phyloP scores from a whole-genome alignment of 2,329 filamentous ascomycete genomes.

The Verticillium nonalfalfae region DNA sequence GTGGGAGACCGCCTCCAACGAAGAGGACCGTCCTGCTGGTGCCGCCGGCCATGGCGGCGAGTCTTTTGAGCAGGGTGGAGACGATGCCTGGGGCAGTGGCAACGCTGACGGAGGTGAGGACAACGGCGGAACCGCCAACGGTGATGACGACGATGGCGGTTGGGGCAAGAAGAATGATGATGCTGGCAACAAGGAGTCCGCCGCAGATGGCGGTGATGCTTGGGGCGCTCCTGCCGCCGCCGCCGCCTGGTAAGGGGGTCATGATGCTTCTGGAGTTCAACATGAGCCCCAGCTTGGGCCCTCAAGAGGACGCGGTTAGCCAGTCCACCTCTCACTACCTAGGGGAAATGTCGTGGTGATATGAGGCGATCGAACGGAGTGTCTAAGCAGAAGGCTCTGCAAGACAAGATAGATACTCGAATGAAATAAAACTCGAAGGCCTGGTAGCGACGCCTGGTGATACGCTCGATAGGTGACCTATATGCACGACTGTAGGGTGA shows the following conservation, averaged over 20 bases:
- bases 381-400: conserved; percentile 1
- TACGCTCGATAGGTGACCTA: no score
- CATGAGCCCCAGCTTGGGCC: no score
- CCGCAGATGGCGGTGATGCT: conserved; percentile 2
- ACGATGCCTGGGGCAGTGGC: conserved; percentile 3
- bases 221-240: conserved; percentile 6
- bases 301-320: not conserved
- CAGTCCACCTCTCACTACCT: not conserved
- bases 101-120: not conserved
- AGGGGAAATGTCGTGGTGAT: not conserved
- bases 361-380: conserved; percentile 3
- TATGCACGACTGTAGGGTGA: not conserved
- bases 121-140: not conserved
- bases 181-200: conserved; percentile 2
- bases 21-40: conserved; percentile 27
- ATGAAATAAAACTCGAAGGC: conserved; percentile 8
- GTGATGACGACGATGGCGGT: conserved; percentile 8
- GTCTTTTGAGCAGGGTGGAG: conserved; percentile 8
- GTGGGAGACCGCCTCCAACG: conserved; percentile 51
- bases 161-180: conserved; percentile 8
- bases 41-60: conserved; percentile 12
- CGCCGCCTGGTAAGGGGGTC: conserved; percentile 7
- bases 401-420: conserved; percentile 2
- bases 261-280: not conserved
- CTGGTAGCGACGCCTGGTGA: not conserved